Conservation (phyloP, 257 asterid species). For the Solanum etuberosum region DNA sequence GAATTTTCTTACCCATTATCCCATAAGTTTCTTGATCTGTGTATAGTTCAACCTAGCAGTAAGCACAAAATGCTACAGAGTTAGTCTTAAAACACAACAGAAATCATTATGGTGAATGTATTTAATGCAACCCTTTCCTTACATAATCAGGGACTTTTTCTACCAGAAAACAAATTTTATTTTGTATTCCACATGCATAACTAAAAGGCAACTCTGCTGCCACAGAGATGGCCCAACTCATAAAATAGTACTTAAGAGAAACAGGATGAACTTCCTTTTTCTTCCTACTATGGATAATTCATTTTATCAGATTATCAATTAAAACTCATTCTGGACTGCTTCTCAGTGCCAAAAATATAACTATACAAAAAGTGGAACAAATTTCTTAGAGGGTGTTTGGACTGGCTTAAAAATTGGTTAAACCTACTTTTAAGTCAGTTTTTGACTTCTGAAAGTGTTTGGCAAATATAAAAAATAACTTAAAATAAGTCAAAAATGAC, state of each 20-base stretch:
- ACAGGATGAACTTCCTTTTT: background rate
- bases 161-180: background rate
- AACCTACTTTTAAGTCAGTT: too few species aligned
- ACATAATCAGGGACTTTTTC: background rate
- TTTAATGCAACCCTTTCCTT: background rate
- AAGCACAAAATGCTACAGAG: slow-evolving; percentile 1
- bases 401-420: too few species aligned
- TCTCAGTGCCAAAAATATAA: background rate
- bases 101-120: background rate
- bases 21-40: slow-evolving; percentile 49
- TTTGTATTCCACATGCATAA: background rate
- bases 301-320: background rate
- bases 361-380: background rate
- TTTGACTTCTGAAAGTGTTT: too few species aligned
- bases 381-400: too few species aligned
- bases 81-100: slow-evolving; percentile 2
- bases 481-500: too few species aligned
- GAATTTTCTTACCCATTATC: slow-evolving; percentile 43
- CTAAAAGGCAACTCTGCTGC: background rate
- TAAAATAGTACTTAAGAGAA: background rate
- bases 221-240: background rate
- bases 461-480: too few species aligned
- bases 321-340: background rate
- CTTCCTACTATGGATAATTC: background rate
- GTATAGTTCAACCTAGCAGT: slow-evolving; percentile 53